Evolutionary conservation across 2,329 filamentous ascomycete genomes (phyloP).

Genomic region (Fusarium sp.): DNA sequence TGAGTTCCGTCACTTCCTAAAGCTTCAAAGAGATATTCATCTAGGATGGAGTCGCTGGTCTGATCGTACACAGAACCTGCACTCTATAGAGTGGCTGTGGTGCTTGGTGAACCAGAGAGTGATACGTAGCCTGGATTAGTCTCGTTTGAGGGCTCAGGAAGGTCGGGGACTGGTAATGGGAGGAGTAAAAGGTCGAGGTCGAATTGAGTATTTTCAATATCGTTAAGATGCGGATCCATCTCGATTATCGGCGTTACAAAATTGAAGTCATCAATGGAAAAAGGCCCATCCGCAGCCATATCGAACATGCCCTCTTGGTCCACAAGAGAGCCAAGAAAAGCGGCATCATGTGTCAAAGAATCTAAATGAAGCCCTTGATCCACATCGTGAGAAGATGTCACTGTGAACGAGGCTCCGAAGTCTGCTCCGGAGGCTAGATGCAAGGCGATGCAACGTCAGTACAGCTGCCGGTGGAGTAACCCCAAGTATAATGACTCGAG

Average conservation of each 20-base stretch:
- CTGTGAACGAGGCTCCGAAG: slow-evolving; percentile 6
- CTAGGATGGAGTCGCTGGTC: slow-evolving; percentile 4
- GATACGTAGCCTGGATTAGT: neutral
- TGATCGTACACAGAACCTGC: slow-evolving; percentile 4
- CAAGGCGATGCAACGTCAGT: slow-evolving; percentile 17
- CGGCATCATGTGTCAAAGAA: neutral
- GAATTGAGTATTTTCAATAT: neutral
- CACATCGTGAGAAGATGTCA: slow-evolving; percentile 18
- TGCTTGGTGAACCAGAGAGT: slow-evolving; percentile 11
- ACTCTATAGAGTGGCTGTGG: slow-evolving; percentile 34
- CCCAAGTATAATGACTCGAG: slow-evolving; percentile 25
- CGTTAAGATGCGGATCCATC: slow-evolving; percentile 5
- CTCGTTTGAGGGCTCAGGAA: neutral
- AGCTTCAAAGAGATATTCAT: neutral
- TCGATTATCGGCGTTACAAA: neutral
- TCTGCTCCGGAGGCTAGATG: slow-evolving; percentile 17
- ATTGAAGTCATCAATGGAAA: neutral
- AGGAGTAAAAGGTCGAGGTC: neutral
- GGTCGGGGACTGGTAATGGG: neutral
- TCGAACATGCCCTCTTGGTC: slow-evolving; percentile 4
- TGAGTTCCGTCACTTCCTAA: neutral
- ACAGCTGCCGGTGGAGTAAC: slow-evolving; percentile 17
- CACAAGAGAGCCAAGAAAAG: slow-evolving; percentile 14
- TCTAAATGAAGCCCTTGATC: slow-evolving; percentile 10
- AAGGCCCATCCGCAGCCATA: neutral